These are phyloP conservation scores for Bertia moriformis DNA, from an alignment of 2,329 filamentous ascomycete species.

Conservation along the genomic window DNA sequence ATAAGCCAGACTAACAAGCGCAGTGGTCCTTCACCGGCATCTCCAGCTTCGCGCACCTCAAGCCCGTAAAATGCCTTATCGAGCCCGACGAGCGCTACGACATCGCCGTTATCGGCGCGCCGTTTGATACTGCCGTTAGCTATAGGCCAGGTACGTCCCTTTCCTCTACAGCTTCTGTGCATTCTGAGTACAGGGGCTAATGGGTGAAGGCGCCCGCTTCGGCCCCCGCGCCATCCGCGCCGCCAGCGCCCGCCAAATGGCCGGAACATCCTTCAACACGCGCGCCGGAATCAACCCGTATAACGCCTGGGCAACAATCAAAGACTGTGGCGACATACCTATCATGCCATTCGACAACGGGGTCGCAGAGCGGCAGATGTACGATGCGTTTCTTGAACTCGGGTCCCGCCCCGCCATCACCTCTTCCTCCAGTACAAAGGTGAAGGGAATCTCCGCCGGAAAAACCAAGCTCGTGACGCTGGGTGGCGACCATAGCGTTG, in stretches of 20 bases:
- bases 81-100: constrained; percentile 49
- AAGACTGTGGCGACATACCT: constrained; percentile 86
- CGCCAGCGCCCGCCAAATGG: constrained; percentile 67
- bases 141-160: constrained; percentile 45
- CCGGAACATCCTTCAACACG: constrained; percentile 69
- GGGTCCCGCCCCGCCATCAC: constrained; percentile 21
- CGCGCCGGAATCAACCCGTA: constrained; percentile 76
- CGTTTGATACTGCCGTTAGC: constrained; percentile 61
- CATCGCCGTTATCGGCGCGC: constrained; percentile 58
- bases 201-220: constrained; percentile 56
- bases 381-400: constrained; percentile 61
- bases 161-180: too few species aligned
- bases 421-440: background rate
- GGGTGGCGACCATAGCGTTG: constrained; percentile 60
- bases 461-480: constrained; percentile 50
- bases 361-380: constrained; percentile 72
- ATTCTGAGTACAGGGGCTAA: too few species aligned
- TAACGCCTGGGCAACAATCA: constrained; percentile 58
- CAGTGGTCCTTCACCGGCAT: constrained; percentile 61
- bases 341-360: constrained; percentile 76
- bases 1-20: background rate
- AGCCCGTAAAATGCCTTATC: constrained; percentile 56
- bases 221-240: constrained; percentile 77
- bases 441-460: constrained; percentile 8
- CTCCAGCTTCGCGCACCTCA: constrained; percentile 59